phyloP scores from a whole-genome alignment of 441 rosid genomes.

The Arabidopsis hybrid region DNA sequence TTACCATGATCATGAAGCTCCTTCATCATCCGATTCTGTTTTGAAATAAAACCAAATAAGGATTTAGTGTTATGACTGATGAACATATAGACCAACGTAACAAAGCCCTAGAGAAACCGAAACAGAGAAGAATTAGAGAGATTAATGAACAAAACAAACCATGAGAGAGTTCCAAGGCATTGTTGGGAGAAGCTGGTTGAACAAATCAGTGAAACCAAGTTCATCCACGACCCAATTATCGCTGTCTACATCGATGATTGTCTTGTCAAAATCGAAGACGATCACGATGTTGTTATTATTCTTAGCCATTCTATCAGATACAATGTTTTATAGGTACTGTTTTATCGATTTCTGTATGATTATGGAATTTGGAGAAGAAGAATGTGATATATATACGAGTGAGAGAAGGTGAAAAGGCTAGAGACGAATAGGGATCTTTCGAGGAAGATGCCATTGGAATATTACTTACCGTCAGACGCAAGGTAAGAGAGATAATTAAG shows the following conservation, averaged over 20 bases:
- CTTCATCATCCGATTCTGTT: slow-evolving; percentile 58
- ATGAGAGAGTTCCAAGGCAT: slow-evolving; percentile 85
- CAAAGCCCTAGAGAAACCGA: not conserved
- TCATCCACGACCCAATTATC: slow-evolving; percentile 80
- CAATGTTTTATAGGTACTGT: not conserved
- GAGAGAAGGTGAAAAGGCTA: not conserved
- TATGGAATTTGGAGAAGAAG: slow-evolving; percentile 15
- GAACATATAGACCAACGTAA: not conserved
- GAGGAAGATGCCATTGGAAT: slow-evolving; percentile 45
- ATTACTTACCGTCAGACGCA: slow-evolving; percentile 22
- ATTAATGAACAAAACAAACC: slow-evolving; percentile 54
- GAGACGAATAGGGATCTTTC: not conserved
- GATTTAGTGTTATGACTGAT: not conserved
- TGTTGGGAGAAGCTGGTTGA: slow-evolving; percentile 74
- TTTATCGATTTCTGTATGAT: slow-evolving; percentile 7
- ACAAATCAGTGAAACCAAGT: slow-evolving; percentile 66
- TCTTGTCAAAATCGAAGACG: slow-evolving; percentile 80
- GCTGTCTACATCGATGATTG: slow-evolving; percentile 76
- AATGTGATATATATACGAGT: slow-evolving; percentile 25
- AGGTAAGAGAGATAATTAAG: not conserved
- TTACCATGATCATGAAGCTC: slow-evolving; percentile 53
- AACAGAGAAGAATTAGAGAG: not conserved
- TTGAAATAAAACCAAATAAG: not conserved
- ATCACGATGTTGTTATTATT: slow-evolving; percentile 45
- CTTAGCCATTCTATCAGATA: slow-evolving; percentile 23